Percentiles rank a stretch among this genome's conserved stretches.
Conservation (phyloP, 1,284 basidiomycete genomes). For the Moniliella sp. region DNA sequence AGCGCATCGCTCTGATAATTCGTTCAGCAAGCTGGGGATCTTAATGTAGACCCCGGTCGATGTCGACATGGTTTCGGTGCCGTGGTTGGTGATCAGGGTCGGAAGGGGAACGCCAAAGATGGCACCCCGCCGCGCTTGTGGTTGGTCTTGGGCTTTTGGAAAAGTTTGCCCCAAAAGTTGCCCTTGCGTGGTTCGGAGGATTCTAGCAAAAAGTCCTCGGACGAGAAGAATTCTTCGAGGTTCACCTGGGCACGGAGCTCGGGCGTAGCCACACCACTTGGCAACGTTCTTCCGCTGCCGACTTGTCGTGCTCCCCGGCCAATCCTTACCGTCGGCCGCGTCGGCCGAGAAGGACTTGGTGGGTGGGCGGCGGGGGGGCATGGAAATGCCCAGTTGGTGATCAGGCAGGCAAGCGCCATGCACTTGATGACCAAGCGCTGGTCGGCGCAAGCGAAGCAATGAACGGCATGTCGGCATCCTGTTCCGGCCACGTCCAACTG, state of each 20-base stretch:
- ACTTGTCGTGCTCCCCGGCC: constrained; percentile 71
- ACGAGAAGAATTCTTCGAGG: constrained; percentile 48
- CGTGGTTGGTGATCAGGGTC: constrained; percentile 76
- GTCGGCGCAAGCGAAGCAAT: too few species aligned
- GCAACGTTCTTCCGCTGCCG: too few species aligned
- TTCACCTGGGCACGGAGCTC: constrained; percentile 50
- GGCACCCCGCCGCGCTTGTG: constrained; percentile 42
- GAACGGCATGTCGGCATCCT: too few species aligned
- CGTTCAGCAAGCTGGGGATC: constrained; percentile 33
- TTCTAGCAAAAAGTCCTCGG: constrained; percentile 83
- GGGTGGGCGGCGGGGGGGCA: constrained; percentile 32
- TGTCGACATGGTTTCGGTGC: constrained; percentile 73
- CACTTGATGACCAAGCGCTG: too few species aligned
- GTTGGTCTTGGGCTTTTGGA: constrained; percentile 59
- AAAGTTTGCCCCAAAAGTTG: constrained; percentile 87
- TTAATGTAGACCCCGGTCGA: constrained; percentile 61
- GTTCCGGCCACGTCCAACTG: too few species aligned
- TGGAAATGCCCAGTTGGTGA: background rate
- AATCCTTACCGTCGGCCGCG: constrained; percentile 72
- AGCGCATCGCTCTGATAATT: constrained; percentile 86
- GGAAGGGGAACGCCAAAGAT: constrained; percentile 85
- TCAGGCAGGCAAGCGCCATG: too few species aligned
- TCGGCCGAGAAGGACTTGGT: constrained; percentile 66
- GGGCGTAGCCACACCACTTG: too few species aligned
- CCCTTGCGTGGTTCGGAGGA: constrained; percentile 76